A percentile compares a stretch with the other conserved stretches of the same genome.
phyloP scores from a whole-genome alignment of 495 filamentous ascomycete species.

The Aspergillus indologenus region DNA sequence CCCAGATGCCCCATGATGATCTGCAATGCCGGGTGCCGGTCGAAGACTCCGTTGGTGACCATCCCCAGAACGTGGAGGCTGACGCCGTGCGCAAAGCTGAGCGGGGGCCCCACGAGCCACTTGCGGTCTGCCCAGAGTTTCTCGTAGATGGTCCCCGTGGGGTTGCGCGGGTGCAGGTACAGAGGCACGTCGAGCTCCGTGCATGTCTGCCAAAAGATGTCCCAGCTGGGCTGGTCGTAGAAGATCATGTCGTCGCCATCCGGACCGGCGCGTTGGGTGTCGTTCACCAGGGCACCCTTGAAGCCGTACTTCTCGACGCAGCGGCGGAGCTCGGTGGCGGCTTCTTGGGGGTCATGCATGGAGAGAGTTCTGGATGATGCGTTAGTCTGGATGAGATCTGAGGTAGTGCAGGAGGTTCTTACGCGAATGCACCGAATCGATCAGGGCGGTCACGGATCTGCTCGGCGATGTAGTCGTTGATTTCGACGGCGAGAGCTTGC shows the following conservation, averaged over 20 bases:
- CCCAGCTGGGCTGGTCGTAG: constrained; percentile 55
- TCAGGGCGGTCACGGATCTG: constrained; percentile 49
- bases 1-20: constrained; percentile 66
- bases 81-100: constrained; percentile 50
- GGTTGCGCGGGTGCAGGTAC: constrained; percentile 58
- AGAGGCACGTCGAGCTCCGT: constrained; percentile 60
- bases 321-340: constrained; percentile 52
- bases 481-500: constrained; percentile 44
- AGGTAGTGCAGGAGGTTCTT: constrained; percentile 8
- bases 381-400: constrained; percentile 7
- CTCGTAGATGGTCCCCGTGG: constrained; percentile 47
- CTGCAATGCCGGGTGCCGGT: constrained; percentile 52
- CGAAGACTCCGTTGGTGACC: constrained; percentile 52
- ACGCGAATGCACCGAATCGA: constrained; percentile 57
- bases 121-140: constrained; percentile 50
- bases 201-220: constrained; percentile 55
- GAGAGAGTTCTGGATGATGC: constrained; percentile 37
- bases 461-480: constrained; percentile 57
- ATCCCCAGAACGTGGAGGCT: constrained; percentile 50
- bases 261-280: constrained; percentile 47
- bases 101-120: constrained; percentile 44
- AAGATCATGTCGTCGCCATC: constrained; percentile 56
- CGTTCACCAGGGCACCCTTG: constrained; percentile 58
- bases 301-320: constrained; percentile 56
- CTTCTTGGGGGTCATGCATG: constrained; percentile 55